A percentile compares a stretch with the other conserved stretches of the same genome.
Conservation (phyloP, 139 green algal species). For the Penium margaritaceum region DNA sequence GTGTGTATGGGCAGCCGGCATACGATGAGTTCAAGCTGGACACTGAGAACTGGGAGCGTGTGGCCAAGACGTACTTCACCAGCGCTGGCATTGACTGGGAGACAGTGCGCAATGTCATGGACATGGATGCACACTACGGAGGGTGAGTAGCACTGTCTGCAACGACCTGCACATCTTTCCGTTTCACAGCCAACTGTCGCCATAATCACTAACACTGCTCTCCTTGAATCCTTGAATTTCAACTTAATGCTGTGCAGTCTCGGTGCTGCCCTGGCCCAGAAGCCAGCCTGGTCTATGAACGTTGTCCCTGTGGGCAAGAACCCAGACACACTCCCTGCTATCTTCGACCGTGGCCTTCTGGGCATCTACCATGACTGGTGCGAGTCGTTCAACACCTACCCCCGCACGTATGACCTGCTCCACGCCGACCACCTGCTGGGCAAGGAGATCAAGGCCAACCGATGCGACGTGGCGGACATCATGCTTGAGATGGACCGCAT, state of each 20-base stretch:
- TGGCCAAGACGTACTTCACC: slow-evolving; percentile 6
- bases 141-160: slow-evolving; percentile 24
- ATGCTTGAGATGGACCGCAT: slow-evolving; percentile 45
- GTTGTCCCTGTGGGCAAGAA: background rate
- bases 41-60: slow-evolving; percentile 23
- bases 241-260: background rate
- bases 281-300: slow-evolving; percentile 6
- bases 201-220: no score
- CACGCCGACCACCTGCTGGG: slow-evolving; percentile 4
- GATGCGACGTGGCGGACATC: slow-evolving; percentile 19
- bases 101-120: slow-evolving; percentile 36
- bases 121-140: slow-evolving; percentile 35
- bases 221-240: no score
- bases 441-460: background rate
- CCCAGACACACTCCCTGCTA: slow-evolving; percentile 5
- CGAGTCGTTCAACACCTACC: slow-evolving; percentile 28
- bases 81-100: slow-evolving; percentile 25
- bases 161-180: no score
- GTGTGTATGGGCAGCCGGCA: slow-evolving; percentile 17
- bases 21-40: slow-evolving; percentile 16
- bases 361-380: slow-evolving; percentile 32
- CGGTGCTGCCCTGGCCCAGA: background rate
- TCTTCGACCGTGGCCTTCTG: slow-evolving; percentile 22
- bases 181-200: no score
- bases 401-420: slow-evolving; percentile 29